Percentiles rank a stretch among this genome's conserved stretches.
phyloP scores from a whole-genome alignment of 768 basidiomycete genomes.

The Termitomyces sp. region DNA sequence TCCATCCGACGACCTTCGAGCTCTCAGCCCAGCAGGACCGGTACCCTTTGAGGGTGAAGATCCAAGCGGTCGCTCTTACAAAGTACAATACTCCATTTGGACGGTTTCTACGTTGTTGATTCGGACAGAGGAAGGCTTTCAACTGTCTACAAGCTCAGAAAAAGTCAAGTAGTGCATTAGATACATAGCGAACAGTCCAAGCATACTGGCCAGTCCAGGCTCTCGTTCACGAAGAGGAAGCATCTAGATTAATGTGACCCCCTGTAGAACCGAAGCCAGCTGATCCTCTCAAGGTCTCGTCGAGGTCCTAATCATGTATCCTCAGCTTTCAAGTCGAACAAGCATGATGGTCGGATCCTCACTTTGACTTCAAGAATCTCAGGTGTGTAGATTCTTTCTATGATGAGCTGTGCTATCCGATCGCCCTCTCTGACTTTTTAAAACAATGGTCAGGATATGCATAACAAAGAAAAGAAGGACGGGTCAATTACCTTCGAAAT shows the following conservation, averaged over 20 bases:
- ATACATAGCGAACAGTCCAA: too few relatives aligned
- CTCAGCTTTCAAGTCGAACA: neutral
- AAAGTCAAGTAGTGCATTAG: neutral
- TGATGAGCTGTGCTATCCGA: conserved; percentile 91
- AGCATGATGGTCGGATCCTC: conserved; percentile 19
- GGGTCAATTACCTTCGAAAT: conserved; percentile 67
- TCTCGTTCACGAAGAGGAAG: conserved; percentile 9
- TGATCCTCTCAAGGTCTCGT: conserved; percentile 76
- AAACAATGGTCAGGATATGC: neutral
- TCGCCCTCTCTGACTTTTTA: conserved; percentile 85
- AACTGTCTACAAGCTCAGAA: neutral
- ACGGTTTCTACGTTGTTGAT: conserved; percentile 63
- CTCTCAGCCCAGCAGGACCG: conserved; percentile 21
- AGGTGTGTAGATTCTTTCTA: conserved; percentile 87
- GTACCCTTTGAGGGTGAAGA: conserved; percentile 1
- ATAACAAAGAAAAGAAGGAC: neutral
- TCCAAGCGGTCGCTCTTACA: conserved; percentile 32
- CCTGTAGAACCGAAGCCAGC: conserved; percentile 96
- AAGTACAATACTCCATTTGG: conserved; percentile 41
- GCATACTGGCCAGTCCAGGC: neutral
- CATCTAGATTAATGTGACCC: conserved; percentile 55
- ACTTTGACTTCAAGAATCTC: conserved; percentile 84
- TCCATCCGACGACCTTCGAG: conserved; percentile 23
- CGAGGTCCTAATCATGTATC: conserved; percentile 54
- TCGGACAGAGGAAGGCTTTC: conserved; percentile 28